Evolutionary conservation across 2,329 filamentous ascomycete species (phyloP), one percentile per base, ranked within the genome.

Genomic region (Botrytis fabae): DNA sequence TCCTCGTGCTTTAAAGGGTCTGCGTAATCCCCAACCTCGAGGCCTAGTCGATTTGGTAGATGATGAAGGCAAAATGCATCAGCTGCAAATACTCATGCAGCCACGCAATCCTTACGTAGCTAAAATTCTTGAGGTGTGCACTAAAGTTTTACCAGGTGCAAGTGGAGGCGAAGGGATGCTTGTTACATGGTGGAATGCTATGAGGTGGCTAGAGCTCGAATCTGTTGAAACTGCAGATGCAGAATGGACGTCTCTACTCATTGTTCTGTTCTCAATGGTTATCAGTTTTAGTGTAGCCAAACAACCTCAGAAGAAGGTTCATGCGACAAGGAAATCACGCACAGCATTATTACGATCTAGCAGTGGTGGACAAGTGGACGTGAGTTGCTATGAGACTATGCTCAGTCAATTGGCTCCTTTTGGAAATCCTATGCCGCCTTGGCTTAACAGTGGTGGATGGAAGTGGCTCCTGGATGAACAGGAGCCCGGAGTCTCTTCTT

Each of bases 121-220:
- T 42, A 89, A 85, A 71, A 83, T 90, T 14, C 82, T 95, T 14
- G 84, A 88, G 46, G 83, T 89, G 25, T 91, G 91, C 78, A 87
- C 87, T 73, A 90, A 91, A 75, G 86, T 92, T 48, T 80, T 94
- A 42, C 88, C 89, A 10, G 84, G 88, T 32, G 84, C 85, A 0
- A 85, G 75, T 87, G 59, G 88, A 83, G 74, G 91, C 84, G 83
- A 92, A 85, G 84, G 85, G 40, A 82, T 94, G 16, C 83, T 93
- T 73, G 86, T 90, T 16, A 89, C 87, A 2, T 95, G 92, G 91
- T 92, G 92, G 87, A 90, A 93, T 79, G 86, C 89, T 32, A 87
- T 92, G 82, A 88, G 89, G 75, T 95, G 92, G 92, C 83, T 93
- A 59, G 83, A 83, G 44, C 79, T 82, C 18, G 85, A 86, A 72